phyloP scores from a whole-genome alignment of 2,329 filamentous ascomycete species.

The Harringtonia aguacate region DNA sequence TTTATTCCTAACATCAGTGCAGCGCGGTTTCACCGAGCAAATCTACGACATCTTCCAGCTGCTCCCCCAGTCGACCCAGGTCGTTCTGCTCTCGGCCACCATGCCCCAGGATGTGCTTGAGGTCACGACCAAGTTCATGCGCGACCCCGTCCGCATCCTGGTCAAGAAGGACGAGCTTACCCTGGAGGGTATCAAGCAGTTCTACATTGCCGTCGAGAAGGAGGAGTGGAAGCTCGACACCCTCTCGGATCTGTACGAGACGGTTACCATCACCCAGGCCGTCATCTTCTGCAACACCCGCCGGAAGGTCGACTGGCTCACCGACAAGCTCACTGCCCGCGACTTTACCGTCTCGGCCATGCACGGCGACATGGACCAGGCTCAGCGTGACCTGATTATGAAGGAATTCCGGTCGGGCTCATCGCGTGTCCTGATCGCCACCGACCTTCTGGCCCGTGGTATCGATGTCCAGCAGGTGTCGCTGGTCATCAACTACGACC shows the following conservation, averaged over 20 bases:
- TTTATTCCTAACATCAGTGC: too few relatives aligned
- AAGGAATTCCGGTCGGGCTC: constrained; percentile 99
- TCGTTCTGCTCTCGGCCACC: constrained; percentile 94
- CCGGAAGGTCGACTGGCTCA: constrained; percentile 99
- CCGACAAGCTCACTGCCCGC: constrained; percentile 95
- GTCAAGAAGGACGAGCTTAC: constrained; percentile 99
- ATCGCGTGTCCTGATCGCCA: constrained; percentile 96
- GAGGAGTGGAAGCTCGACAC: constrained; percentile 99
- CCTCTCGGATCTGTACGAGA: constrained; percentile 97
- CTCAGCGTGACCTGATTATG: constrained; percentile 98
- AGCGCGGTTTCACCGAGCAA: constrained; percentile 99
- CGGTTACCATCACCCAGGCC: constrained; percentile 96
- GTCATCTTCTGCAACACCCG: constrained; percentile 99
- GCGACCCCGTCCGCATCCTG: constrained; percentile 94
- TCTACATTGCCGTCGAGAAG: constrained; percentile 99
- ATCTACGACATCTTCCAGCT: constrained; percentile 99
- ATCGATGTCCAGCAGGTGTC: constrained; percentile 99
- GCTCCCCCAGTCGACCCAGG: constrained; percentile 94
- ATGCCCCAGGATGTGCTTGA: constrained; percentile 99
- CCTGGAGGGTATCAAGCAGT: constrained; percentile 99
- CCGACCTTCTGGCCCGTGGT: constrained; percentile 94
- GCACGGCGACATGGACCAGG: constrained; percentile 99
- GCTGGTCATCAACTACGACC: constrained; percentile 99
- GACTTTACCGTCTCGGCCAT: constrained; percentile 99
- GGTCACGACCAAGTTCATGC: constrained; percentile 99